These are phyloP conservation scores for Hirschioporus abietinus DNA, from an alignment of 768 basidiomycete species.

Conservation along the genomic window DNA sequence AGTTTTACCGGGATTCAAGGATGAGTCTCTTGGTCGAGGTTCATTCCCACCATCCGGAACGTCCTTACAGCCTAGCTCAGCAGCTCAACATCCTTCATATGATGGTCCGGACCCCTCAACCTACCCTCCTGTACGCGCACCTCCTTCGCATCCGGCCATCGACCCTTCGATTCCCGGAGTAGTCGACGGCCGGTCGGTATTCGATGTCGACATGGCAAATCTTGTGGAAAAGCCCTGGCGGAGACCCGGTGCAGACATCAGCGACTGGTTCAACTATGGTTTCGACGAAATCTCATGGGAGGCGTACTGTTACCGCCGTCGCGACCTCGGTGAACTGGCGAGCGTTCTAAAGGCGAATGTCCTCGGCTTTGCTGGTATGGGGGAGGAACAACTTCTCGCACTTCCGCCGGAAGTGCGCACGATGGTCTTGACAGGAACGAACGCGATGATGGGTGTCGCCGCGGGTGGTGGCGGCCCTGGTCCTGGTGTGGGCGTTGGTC, in stretches of 20 bases:
- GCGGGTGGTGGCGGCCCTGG: constrained; percentile 34
- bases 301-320: constrained; percentile 80
- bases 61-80: not conserved
- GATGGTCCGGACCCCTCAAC: constrained; percentile 58
- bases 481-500: constrained; percentile 42
- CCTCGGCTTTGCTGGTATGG: constrained; percentile 76
- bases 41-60: not conserved
- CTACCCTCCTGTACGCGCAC: constrained; percentile 63
- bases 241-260: constrained; percentile 83
- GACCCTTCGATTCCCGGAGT: constrained; percentile 63
- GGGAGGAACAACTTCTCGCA: constrained; percentile 71
- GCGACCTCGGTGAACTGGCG: constrained; percentile 75
- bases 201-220: constrained; percentile 75
- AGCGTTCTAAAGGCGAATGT: constrained; percentile 79
- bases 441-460: constrained; percentile 58
- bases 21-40: not conserved
- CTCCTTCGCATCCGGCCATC: constrained; percentile 75
- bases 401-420: constrained; percentile 78
- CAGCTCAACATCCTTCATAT: constrained; percentile 21
- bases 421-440: constrained; percentile 83
- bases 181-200: constrained; percentile 71
- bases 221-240: constrained; percentile 88
- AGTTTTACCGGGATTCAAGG: not conserved
- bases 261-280: constrained; percentile 99
- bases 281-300: constrained; percentile 98